Percentiles rank a stretch among this genome's conserved stretches.
phyloP scores from a whole-genome alignment of 2,329 filamentous ascomycete genomes.

The Lachnellula willkommii region DNA sequence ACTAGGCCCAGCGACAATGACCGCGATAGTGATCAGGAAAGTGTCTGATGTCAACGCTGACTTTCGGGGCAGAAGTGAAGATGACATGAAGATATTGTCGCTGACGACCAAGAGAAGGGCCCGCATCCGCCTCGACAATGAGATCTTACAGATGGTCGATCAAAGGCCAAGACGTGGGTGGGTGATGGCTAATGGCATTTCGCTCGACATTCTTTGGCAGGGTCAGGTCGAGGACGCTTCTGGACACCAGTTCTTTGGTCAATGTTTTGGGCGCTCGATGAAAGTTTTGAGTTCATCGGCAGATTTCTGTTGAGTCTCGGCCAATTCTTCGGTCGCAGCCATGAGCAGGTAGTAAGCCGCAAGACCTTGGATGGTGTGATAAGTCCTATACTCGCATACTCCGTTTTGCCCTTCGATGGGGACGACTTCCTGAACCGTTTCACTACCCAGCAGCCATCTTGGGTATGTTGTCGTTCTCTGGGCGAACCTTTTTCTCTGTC shows the following conservation, averaged over 20 bases:
- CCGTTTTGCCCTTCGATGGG: conserved; percentile 11
- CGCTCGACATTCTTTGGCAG: no score
- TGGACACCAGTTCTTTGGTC: background rate
- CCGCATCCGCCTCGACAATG: no score
- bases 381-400: conserved; percentile 22
- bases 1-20: background rate
- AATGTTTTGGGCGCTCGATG: conserved; percentile 4
- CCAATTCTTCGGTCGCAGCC: conserved; percentile 14
- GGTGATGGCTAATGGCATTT: no score
- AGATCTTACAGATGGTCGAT: no score
- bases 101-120: no score
- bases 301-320: conserved; percentile 5
- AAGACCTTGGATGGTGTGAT: conserved; percentile 15
- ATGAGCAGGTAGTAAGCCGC: conserved; percentile 21
- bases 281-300: conserved; percentile 11
- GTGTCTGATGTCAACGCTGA: background rate
- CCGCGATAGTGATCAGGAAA: background rate
- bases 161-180: no score
- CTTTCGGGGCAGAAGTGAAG: background rate
- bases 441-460: conserved; percentile 16
- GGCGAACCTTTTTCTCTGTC: conserved; percentile 11
- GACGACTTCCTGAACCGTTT: conserved; percentile 21
- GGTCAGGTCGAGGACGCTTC: background rate
- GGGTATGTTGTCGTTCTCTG: conserved; percentile 13
- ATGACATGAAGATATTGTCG: background rate